Base-by-base conservation (phyloP, 352 stramenopile genomes). In the Phytophthora sansomeana region DNA sequence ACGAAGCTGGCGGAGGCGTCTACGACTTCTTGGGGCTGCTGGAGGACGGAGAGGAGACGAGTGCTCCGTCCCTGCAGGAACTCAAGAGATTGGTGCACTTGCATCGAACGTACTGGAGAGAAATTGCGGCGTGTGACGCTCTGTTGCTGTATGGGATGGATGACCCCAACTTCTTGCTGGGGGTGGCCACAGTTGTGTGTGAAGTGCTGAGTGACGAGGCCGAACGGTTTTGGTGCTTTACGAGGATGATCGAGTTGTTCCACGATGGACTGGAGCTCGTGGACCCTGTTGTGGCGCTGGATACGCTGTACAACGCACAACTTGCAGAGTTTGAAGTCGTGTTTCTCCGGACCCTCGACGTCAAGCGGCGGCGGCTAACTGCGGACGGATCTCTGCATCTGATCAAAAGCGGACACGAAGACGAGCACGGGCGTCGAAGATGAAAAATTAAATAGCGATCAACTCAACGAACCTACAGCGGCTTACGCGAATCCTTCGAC, bases 171-270 rank as follows among this genome's bases (percentile, higher is more conserved):
- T 85, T 76, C n/a, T 39, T 85, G 10, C 29, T 72, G n/a, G 47
- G 46, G 2, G 63, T 90, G 6, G 72, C 75, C 28, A 49, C 67
- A 28, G 67, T 74, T 6, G 72, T 88, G 21, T 82, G 64, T 49
- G 69, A 81, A 17, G 79, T 85, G 16, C 38, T 90, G 30, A 47
- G 51, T 14, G 52, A 66, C 11, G 67, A 78, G 24, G 51, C 69
- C 5, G 80, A 92, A 46, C 81, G 83, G 28, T 95, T 93, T 44
- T 95, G 87, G 87, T 89, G 85, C 57, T 80, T 88, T 24, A 57
- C 72, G n/a, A 70, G 78, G 21, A 64, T 92, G 35, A 44, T 93
- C 10, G 77, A 90, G 44, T 47, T 90, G 13, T 78, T 93, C 16
- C 63, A 85, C 30, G 75, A 89, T 24, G 78, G 78, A 11, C 57